Base-by-base conservation (phyloP, 352 stramenopile species). In the Globisporangium abappressorium region DNA sequence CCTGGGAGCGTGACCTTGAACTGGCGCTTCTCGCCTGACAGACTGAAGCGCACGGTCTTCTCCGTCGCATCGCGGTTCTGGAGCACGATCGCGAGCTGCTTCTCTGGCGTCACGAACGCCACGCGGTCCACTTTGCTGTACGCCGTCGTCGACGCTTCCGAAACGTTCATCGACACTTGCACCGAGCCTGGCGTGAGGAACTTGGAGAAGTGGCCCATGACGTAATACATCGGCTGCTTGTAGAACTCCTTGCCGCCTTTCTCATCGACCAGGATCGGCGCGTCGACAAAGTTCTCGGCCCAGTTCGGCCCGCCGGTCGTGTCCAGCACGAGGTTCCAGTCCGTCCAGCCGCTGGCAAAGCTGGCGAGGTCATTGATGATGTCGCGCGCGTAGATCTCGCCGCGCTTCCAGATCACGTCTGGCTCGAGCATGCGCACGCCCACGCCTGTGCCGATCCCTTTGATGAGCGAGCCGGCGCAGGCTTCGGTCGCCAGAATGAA, bases 401-500 rank as follows among this genome's bases (percentile, higher is more conserved):
- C 72, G 75, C 85, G 83, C 28, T 85, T 67, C 84, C 85, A 93
- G 61, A 73, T 87, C 77, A 9, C 75, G 0, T 74, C 71, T 4
- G 74, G 64, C 15, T 60, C 72, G 20, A 85, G 70, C 49, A 78
- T 83, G 8, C 77, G 87, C 5, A 79, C 70, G 5, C 79, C 77
- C 0, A 75, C 69, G 0, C 84, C 80, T 2, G 66, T 71, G 57
- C 66, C 70, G 12, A 43, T 43, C 14, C 36, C 36, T 43, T 43
- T 63, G 1, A 79, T 88, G 54, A 78, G 65, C 22, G 85, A 89
- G 12, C 82, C 84, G 54, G 80, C 79, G 64, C 86, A 97, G 1
- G 82, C 86, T 65, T 97, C 91, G 2, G 85, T 94, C 3, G 71
- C 82, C 8, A 97, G 74, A 54, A 97, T 87, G 65, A 96, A 94